phyloP scores from a whole-genome alignment of 2,329 filamentous ascomycete species.

The Phaeoacremonium minimum region DNA sequence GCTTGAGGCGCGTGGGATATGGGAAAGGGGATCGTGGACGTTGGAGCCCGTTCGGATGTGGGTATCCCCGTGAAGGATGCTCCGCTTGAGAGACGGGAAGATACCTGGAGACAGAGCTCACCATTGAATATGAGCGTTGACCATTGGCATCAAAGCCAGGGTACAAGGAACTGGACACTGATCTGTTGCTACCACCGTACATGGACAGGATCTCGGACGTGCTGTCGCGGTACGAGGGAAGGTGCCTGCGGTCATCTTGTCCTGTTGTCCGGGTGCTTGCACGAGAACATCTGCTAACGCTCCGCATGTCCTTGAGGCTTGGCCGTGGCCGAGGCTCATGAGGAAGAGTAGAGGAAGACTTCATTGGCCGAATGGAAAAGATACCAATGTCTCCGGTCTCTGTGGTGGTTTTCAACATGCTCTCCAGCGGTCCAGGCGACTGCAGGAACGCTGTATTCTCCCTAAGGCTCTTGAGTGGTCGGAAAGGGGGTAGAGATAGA shows the following conservation, averaged over 20 bases:
- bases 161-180: conserved; percentile 35
- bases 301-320: conserved; percentile 21
- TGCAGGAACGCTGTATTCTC: conserved; percentile 37
- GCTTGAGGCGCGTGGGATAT: conserved; percentile 52
- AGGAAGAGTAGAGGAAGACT: conserved; percentile 25
- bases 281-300: conserved; percentile 20
- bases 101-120: conserved; percentile 45
- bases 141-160: conserved; percentile 36
- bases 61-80: conserved; percentile 1
- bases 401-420: conserved; percentile 63
- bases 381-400: conserved; percentile 62
- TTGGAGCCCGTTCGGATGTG: conserved; percentile 24
- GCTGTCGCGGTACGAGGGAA: conserved; percentile 46
- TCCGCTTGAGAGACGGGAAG: neutral
- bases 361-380: conserved; percentile 48
- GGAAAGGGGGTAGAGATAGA: conserved; percentile 18
- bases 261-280: conserved; percentile 23
- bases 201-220: conserved; percentile 53
- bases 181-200: conserved; percentile 46
- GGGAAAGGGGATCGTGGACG: conserved; percentile 56
- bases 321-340: conserved; percentile 20
- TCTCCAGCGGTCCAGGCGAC: conserved; percentile 52
- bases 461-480: conserved; percentile 37
- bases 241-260: conserved; percentile 35
- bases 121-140: conserved; percentile 51